phyloP scores from a whole-genome alignment of 768 basidiomycete genomes.

The Boletus edulis region DNA sequence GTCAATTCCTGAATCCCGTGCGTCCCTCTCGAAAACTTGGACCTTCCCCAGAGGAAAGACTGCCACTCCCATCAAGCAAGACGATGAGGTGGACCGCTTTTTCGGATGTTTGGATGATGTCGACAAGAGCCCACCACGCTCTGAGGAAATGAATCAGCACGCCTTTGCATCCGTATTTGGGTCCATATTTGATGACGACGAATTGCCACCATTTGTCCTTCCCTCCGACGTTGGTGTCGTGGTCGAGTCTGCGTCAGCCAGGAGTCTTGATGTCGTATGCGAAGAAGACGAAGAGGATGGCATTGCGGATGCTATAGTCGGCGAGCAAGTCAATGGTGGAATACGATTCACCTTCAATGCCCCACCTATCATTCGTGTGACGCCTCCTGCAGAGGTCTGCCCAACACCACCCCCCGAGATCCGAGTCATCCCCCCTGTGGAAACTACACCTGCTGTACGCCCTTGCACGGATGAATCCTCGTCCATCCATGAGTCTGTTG shows the following conservation, averaged over 20 bases:
- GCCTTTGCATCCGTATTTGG: constrained; percentile 55
- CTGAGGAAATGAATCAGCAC: constrained; percentile 53
- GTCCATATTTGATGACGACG: constrained; percentile 47
- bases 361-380: constrained; percentile 37
- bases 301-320: constrained; percentile 41
- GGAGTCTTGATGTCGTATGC: constrained; percentile 37
- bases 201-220: constrained; percentile 47
- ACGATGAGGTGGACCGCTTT: constrained; percentile 68
- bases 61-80: constrained; percentile 15
- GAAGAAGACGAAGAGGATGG: constrained; percentile 39
- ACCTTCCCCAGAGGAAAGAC: constrained; percentile 51
- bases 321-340: constrained; percentile 59
- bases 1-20: constrained; percentile 29
- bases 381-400: constrained; percentile 25
- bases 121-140: constrained; percentile 47
- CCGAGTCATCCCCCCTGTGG: constrained; percentile 20
- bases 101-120: constrained; percentile 66
- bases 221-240: constrained; percentile 46
- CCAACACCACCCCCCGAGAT: constrained; percentile 29
- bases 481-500: constrained; percentile 9
- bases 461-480: background rate
- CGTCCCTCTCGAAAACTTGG: constrained; percentile 66
- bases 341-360: constrained; percentile 74
- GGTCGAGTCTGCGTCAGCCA: constrained; percentile 28
- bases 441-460: constrained; percentile 20